These are phyloP conservation scores for Dryas integrifolia DNA, from an alignment of 331 rosid genomes.

Conservation along the genomic window DNA sequence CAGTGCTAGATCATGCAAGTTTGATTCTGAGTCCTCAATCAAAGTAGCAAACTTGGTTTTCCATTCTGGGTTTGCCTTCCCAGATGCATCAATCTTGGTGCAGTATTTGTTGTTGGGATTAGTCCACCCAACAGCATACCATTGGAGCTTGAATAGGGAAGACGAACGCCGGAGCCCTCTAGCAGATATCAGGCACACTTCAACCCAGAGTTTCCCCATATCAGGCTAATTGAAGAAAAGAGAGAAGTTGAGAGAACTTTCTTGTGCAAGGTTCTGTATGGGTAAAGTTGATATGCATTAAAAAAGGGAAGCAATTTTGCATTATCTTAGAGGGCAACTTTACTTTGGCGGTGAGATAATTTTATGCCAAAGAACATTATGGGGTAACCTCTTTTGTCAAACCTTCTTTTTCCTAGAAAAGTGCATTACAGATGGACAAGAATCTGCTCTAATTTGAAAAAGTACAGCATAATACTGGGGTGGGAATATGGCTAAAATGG, in stretches of 20 bases:
- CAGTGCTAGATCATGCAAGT: slow-evolving; percentile 50
- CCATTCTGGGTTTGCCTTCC: slow-evolving; percentile 75
- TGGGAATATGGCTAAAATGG: slow-evolving; percentile 6
- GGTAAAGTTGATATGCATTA: slow-evolving; percentile 23
- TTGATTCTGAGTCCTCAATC: slow-evolving; percentile 46
- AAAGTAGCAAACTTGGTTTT: slow-evolving; percentile 63
- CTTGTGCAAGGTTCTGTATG: slow-evolving; percentile 31
- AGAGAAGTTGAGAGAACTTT: slow-evolving; percentile 25
- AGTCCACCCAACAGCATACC: slow-evolving; percentile 85
- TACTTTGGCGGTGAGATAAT: slow-evolving; percentile 35
- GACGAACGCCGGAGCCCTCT: slow-evolving; percentile 59
- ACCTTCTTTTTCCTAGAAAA: slow-evolving; percentile 26
- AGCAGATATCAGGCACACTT: slow-evolving; percentile 74
- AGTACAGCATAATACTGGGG: background rate
- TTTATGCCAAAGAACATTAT: slow-evolving; percentile 32
- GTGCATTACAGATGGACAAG: slow-evolving; percentile 38
- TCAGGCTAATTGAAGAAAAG: slow-evolving; percentile 21
- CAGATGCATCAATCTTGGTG: slow-evolving; percentile 72
- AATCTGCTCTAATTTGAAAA: slow-evolving; percentile 27
- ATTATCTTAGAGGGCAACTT: slow-evolving; percentile 44
- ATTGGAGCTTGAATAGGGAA: slow-evolving; percentile 73
- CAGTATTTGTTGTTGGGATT: slow-evolving; percentile 68
- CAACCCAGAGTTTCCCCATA: slow-evolving; percentile 77
- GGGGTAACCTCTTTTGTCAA: slow-evolving; percentile 32
- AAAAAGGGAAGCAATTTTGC: slow-evolving; percentile 25